Evolutionary conservation across 1,284 basidiomycete genomes (phyloP), one percentile per base, ranked within the genome.

Genomic region (Agroathelia rolfsii): DNA sequence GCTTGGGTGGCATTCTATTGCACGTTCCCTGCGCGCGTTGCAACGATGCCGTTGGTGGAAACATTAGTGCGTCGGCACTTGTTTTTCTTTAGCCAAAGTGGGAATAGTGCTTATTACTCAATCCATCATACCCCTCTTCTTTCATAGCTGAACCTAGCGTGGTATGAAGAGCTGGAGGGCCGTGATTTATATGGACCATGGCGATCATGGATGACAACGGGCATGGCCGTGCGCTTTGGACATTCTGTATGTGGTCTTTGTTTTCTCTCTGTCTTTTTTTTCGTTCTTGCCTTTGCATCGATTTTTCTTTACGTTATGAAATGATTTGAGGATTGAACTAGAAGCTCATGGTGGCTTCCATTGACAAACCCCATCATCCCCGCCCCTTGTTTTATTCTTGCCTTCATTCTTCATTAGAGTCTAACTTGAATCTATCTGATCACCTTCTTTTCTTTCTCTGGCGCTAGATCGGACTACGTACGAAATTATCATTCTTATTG

Each of bases 401-500:
- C n/a, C n/a, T n/a, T n/a, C n/a, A n/a, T n/a, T n/a, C n/a, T n/a
- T n/a, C n/a, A n/a, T n/a, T n/a, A n/a, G n/a, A n/a, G n/a, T n/a
- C n/a, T n/a, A n/a, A n/a, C n/a, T n/a, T n/a, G n/a, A n/a, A n/a
- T n/a, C n/a, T n/a, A n/a, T n/a, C n/a, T n/a, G n/a, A n/a, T n/a
- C n/a, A n/a, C n/a, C n/a, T n/a, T n/a, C n/a, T n/a, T n/a, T n/a
- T n/a, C n/a, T n/a, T n/a, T n/a, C n/a, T n/a, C n/a, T n/a, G n/a
- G n/a, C n/a, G n/a, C 8, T 45, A 82, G 79, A 70, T 79, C 45
- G 78, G 77, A 19, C 56, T 82, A 26, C 76, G 78, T 81, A 50
- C 35, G 71, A 60, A 24, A 34, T 16, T 26, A 14, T 26, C 18
- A 33, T 29, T 16, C 36, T 24, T 18, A 13, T 32, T 28, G 16